These are phyloP conservation scores for Deinandra increscens DNA, from an alignment of 129 eudicot species.

Conservation along the genomic window DNA sequence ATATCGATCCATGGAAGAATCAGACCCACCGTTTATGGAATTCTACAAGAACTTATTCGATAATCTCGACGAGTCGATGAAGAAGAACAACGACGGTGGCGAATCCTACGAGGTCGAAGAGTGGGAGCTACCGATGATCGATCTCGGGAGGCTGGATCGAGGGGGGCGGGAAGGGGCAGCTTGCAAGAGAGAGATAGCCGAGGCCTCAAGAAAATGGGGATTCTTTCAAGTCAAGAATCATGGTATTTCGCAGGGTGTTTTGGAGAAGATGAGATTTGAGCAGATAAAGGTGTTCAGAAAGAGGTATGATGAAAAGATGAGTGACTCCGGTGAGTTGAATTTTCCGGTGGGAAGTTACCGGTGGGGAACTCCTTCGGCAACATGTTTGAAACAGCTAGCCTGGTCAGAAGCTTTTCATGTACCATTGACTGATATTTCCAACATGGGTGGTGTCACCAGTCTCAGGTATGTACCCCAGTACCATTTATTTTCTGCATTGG, in stretches of 20 bases:
- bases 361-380: conserved; percentile 80
- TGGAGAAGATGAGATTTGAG: conserved; percentile 59
- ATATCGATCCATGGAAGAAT: conserved; percentile 65
- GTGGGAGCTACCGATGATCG: conserved; percentile 68
- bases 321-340: conserved; percentile 30
- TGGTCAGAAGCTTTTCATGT: conserved; percentile 95
- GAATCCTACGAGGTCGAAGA: conserved; percentile 39
- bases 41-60: conserved; percentile 48
- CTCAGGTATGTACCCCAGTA: conserved; percentile 47
- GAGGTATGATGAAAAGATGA: conserved; percentile 49
- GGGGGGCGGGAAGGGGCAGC: conserved; percentile 41
- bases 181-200: conserved; percentile 58
- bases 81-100: background rate
- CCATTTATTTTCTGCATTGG: too few species aligned
- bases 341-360: conserved; percentile 65
- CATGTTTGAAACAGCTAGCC: conserved; percentile 55
- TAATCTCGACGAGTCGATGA: background rate
- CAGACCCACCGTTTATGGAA: conserved; percentile 63
- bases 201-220: conserved; percentile 86
- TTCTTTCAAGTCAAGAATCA: conserved; percentile 87
- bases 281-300: conserved; percentile 58
- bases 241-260: conserved; percentile 47
- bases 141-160: conserved; percentile 43
- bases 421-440: conserved; percentile 48
- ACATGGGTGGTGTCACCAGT: conserved; percentile 30